phyloP scores from a whole-genome alignment of 2,329 filamentous ascomycete species.

The Fusarium sp. region DNA sequence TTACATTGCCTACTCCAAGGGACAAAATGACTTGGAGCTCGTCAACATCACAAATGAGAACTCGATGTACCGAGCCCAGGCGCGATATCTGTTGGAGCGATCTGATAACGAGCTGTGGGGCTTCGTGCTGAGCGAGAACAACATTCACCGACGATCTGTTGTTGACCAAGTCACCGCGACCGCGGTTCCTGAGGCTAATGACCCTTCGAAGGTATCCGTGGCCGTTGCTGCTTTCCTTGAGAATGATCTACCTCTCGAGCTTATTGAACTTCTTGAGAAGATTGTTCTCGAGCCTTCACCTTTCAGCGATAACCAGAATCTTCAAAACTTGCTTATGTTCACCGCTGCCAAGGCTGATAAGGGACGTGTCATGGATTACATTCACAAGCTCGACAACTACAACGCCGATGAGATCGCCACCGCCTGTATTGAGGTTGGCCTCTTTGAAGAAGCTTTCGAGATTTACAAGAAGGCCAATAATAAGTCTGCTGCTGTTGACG shows the following conservation, averaged over 20 bases:
- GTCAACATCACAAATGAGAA: slow-evolving; percentile 99
- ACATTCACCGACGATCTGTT: slow-evolving; percentile 90
- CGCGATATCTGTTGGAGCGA: slow-evolving; percentile 90
- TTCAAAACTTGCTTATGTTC: slow-evolving; percentile 95
- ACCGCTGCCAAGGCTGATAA: slow-evolving; percentile 98
- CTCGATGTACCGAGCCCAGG: slow-evolving; percentile 99
- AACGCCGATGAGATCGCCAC: slow-evolving; percentile 91
- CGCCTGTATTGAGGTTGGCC: slow-evolving; percentile 91
- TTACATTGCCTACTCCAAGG: slow-evolving; percentile 94
- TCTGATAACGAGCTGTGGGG: slow-evolving; percentile 91
- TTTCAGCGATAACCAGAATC: slow-evolving; percentile 95
- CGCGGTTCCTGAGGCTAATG: slow-evolving; percentile 89
- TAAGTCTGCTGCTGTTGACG: slow-evolving; percentile 84
- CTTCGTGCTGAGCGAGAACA: slow-evolving; percentile 95
- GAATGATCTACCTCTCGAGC: slow-evolving; percentile 88
- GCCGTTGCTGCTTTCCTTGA: slow-evolving; percentile 93
- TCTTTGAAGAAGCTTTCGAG: slow-evolving; percentile 96
- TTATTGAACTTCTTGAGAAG: slow-evolving; percentile 98
- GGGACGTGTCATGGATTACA: slow-evolving; percentile 92
- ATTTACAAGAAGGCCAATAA: slow-evolving; percentile 98
- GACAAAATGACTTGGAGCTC: slow-evolving; percentile 95
- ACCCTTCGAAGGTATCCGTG: slow-evolving; percentile 93
- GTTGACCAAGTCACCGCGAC: slow-evolving; percentile 97
- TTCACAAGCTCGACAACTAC: slow-evolving; percentile 88
- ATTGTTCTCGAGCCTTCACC: slow-evolving; percentile 99